Conservation (phyloP, 176 grass and related monocot genomes). For the Aegilops umbellulata region DNA sequence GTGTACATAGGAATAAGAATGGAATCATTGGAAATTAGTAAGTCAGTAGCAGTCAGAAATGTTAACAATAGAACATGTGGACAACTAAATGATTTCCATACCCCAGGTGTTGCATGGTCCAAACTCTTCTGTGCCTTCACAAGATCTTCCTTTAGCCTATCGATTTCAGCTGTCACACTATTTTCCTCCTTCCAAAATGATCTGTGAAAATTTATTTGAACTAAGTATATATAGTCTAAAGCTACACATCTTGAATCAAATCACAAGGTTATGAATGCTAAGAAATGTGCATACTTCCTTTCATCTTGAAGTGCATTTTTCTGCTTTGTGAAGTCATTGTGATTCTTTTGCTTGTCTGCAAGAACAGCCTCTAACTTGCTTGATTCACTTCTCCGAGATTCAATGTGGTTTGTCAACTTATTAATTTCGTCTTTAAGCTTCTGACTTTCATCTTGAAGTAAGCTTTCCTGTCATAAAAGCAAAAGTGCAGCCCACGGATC, state of each 20-base stretch:
- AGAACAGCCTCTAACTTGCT: conserved; percentile 53
- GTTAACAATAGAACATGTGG: conserved; percentile 10
- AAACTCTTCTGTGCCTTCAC: conserved; percentile 87
- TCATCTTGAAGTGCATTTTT: conserved; percentile 88
- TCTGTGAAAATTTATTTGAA: conserved; percentile 48
- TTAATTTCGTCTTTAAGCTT: conserved; percentile 77
- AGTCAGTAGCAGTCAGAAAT: background rate
- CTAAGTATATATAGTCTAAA: conserved; percentile 36
- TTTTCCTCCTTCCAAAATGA: conserved; percentile 90
- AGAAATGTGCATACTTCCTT: conserved; percentile 72
- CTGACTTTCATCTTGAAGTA: conserved; percentile 92
- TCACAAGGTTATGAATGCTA: conserved; percentile 1
- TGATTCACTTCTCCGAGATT: conserved; percentile 62
- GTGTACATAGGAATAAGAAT: conserved; percentile 7
- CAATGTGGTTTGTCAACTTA: conserved; percentile 58
- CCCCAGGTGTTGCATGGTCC: conserved; percentile 87
- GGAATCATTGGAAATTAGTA: background rate
- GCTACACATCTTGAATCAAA: conserved; percentile 10
- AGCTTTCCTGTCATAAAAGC: conserved; percentile 56
- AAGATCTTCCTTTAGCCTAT: conserved; percentile 70
- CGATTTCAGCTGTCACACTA: conserved; percentile 75
- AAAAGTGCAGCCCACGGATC: conserved; percentile 24
- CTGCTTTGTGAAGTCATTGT: conserved; percentile 60
- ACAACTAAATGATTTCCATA: conserved; percentile 36
- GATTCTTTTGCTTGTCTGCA: conserved; percentile 58